Base-by-base conservation (phyloP, 1,284 basidiomycete genomes). In the Ceratobasidium sp. region DNA sequence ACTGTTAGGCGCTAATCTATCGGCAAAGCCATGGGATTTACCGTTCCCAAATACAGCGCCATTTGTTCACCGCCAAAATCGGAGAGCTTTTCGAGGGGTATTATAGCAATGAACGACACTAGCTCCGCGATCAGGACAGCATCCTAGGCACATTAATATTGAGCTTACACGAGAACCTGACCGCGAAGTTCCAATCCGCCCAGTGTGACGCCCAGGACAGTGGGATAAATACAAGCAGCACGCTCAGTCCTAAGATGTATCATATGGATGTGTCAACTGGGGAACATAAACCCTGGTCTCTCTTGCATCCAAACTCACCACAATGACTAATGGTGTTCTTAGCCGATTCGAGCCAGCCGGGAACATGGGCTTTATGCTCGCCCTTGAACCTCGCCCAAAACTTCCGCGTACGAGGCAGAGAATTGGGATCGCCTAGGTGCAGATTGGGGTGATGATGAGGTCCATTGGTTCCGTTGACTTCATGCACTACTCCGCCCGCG, bases 21-120 rank as follows among this genome's bases (percentile, higher is more conserved):
- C 15, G 17, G 17, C 31, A 0, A 20, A 32, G n/a, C 12, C 8
- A 5, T 47, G 20, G 7, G 17, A 62, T 50, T 54, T 17, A 67
- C 64, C 4, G 64, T 22, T 8, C 64, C 64, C 25, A 67, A 69
- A 75, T 87, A 88, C 38, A 82, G 79, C 4, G 81, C 78, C 82
- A 88, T 84, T 74, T 88, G 85, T 73, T 87, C 86, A 35, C 85
- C 87, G 54, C 83, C 83, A 79, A 81, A 88, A 68, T 88, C 86
- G 70, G 87, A 84, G 3, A 87, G 73, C 58, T 81, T 79, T 72
- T 86, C 84, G 7, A 87, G 78, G 8, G 87, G 84, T 35, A 87
- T 80, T 69, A 87, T 83, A n/a, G 82, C 79, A 43, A 86, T 75
- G 74, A 87, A 85, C 55, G 79, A 83, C 15, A 87, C 86, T 87